Evolutionary conservation across 2,329 filamentous ascomycete genomes (phyloP).

Genomic region (Davidsoniella virescens): DNA sequence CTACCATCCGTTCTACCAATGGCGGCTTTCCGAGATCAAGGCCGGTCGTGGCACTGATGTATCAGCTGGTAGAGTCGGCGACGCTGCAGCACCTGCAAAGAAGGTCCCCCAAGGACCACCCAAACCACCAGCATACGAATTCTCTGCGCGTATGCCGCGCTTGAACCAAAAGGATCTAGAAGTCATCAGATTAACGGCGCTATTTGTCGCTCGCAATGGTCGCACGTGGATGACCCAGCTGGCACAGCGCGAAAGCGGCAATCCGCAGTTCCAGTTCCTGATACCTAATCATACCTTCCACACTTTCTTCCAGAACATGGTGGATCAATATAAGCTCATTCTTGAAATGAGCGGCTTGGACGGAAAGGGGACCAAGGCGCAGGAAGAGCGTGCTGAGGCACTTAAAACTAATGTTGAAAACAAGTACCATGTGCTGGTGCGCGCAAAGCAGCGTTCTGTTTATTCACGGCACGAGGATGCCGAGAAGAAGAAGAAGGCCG

Average conservation of each 20-base stretch:
- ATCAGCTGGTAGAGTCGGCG: conserved; percentile 56
- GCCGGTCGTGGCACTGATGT: conserved; percentile 68
- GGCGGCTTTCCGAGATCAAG: conserved; percentile 75
- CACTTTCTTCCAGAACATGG: conserved; percentile 81
- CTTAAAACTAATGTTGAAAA: conserved; percentile 61
- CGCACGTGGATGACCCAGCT: conserved; percentile 81
- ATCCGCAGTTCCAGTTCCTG: conserved; percentile 92
- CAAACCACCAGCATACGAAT: conserved; percentile 74
- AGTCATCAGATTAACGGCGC: conserved; percentile 58
- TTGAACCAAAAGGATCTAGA: conserved; percentile 89
- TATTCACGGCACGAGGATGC: conserved; percentile 72
- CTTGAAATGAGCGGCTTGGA: conserved; percentile 52
- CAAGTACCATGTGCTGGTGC: conserved; percentile 62
- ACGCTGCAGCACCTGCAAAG: conserved; percentile 34
- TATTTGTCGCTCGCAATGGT: conserved; percentile 87
- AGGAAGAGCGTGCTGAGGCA: conserved; percentile 55
- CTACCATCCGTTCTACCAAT: conserved; percentile 78
- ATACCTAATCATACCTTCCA: conserved; percentile 90
- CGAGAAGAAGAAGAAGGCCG: conserved; percentile 78
- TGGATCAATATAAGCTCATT: conserved; percentile 84
- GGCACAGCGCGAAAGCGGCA: conserved; percentile 74
- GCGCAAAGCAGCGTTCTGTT: conserved; percentile 72
- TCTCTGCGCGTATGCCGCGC: conserved; percentile 91
- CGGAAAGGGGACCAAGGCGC: conserved; percentile 48
- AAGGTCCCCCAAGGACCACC: conserved; percentile 65